Conservation (phyloP, 2,329 filamentous ascomycete genomes). For the Tetracladium maxilliforme region DNA sequence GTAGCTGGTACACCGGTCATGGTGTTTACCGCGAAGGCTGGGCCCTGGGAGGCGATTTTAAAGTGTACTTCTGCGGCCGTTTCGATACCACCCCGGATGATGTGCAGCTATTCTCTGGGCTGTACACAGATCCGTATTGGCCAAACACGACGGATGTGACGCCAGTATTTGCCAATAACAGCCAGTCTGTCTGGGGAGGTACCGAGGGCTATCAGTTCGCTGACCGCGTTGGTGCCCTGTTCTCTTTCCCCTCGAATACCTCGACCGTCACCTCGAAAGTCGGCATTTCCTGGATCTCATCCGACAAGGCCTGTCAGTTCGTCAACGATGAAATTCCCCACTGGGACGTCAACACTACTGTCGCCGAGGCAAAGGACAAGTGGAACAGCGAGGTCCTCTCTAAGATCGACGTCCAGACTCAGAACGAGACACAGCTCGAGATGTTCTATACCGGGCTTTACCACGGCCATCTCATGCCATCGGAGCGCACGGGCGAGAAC, state of each 20-base stretch:
- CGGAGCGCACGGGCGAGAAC: constrained; percentile 43
- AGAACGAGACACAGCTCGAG: constrained; percentile 29
- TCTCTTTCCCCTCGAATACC: constrained; percentile 23
- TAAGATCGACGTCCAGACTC: constrained; percentile 21
- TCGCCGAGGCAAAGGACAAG: constrained; percentile 21
- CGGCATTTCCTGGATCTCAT: constrained; percentile 32
- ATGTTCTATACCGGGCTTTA: constrained; percentile 45
- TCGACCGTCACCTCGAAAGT: constrained; percentile 29
- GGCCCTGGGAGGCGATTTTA: constrained; percentile 24
- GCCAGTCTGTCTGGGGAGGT: constrained; percentile 34
- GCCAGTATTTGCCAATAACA: constrained; percentile 31
- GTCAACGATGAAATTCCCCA: constrained; percentile 25
- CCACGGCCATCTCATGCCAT: constrained; percentile 45
- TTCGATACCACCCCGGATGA: constrained; percentile 20
- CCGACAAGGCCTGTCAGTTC: constrained; percentile 31
- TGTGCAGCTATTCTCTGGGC: constrained; percentile 21
- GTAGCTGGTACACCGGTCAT: constrained; percentile 26
- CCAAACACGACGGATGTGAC: constrained; percentile 14
- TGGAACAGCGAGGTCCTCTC: constrained; percentile 31
- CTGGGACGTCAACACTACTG: constrained; percentile 23
- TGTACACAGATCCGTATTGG: constrained; percentile 28
- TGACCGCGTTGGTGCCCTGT: constrained; percentile 34
- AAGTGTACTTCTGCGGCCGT: constrained; percentile 26
- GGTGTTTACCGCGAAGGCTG: constrained; percentile 30
- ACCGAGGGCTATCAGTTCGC: constrained; percentile 33